Conservation (phyloP, 1,139 yeast species). For the Yamadazyma mexicana region DNA sequence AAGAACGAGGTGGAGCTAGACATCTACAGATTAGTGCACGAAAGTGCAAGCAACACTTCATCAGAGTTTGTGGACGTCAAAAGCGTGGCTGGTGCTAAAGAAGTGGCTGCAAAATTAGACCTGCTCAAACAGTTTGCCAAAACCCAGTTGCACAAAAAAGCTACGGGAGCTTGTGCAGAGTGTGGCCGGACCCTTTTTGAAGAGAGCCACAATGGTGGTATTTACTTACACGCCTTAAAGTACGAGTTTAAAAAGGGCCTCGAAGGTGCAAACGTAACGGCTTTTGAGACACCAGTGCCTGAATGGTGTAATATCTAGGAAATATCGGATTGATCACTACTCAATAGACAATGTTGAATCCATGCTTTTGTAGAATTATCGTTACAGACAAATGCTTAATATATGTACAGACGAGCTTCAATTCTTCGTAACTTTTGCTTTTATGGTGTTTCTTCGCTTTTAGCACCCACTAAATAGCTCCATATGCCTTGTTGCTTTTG, state of each 20-base stretch:
- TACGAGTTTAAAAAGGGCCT: slow-evolving; percentile 24
- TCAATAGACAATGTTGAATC: no score
- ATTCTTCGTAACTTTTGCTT: no score
- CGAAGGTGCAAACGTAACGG: no score
- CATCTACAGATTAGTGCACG: slow-evolving; percentile 25
- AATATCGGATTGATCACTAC: slow-evolving; percentile 3
- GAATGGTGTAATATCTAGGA: slow-evolving; percentile 31
- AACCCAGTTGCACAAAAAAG: slow-evolving; percentile 17
- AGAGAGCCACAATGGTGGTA: slow-evolving; percentile 34
- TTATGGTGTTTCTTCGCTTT: no score
- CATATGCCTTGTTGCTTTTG: no score
- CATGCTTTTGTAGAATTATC: no score
- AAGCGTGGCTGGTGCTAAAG: slow-evolving; percentile 2
- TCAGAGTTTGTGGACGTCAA: slow-evolving; percentile 7
- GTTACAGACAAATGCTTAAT: no score
- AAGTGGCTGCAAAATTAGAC: slow-evolving; percentile 8
- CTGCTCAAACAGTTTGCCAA: slow-evolving; percentile 13
- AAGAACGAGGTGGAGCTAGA: slow-evolving; percentile 29
- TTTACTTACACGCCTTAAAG: slow-evolving; percentile 61
- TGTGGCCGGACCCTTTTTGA: slow-evolving; percentile 45
- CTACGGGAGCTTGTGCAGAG: slow-evolving; percentile 32
- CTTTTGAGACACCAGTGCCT: slow-evolving; percentile 40
- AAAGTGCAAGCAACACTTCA: slow-evolving; percentile 14
- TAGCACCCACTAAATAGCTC: no score
- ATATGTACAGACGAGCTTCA: no score